Evolutionary conservation across 257 asterid species (phyloP), one percentile per base, ranked within the genome.

Genomic region (Petrea volubilis): DNA sequence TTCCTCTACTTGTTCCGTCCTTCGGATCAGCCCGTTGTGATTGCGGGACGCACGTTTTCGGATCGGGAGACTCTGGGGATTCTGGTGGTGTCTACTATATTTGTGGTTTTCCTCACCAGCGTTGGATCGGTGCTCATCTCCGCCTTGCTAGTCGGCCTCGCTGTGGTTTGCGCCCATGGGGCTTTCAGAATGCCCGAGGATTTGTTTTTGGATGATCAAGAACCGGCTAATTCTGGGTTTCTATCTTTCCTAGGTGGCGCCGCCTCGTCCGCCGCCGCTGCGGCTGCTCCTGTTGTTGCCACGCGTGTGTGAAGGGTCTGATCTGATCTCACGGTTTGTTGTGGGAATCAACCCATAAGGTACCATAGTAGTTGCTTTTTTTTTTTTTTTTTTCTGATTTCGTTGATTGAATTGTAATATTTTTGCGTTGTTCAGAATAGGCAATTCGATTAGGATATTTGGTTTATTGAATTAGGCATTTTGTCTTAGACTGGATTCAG

Each of bases 121-220:
- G 96, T 90, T 3, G 97, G 98, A 64, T 85, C 95, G 43, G 68
- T 92, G 57, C 89, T 92, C 51, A 88, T 92, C 20, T 90, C 97
- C 51, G 87, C 91, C 8, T 56, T 83, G 67, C 86, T 92, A n/a
- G 86, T 90, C 20, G 97, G 96, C 17, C 68, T 88, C 60, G 88
- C 87, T 7, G 83, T 92, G 15, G 92, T 87, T 68, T 85, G 87
- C 74, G 58, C 79, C 23, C 96, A 92, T 63, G 96, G 98, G 6
- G 96, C 98, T 14, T 88, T 93, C 66, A 73, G 97, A 27, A 73
- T 82, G 80, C 97, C 97, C 1, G 96, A 93, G 82, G 98, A 93
- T 78, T 75, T 88, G 84, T 90, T 90, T 68, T 47, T 90, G 80
- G 97, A 93, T 67, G 96, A 93, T 28, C 95, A 90, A 70, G 97